These are phyloP conservation scores for Euryodendron excelsum DNA, from an alignment of 148 eudicot genomes.

Conservation along the genomic window DNA sequence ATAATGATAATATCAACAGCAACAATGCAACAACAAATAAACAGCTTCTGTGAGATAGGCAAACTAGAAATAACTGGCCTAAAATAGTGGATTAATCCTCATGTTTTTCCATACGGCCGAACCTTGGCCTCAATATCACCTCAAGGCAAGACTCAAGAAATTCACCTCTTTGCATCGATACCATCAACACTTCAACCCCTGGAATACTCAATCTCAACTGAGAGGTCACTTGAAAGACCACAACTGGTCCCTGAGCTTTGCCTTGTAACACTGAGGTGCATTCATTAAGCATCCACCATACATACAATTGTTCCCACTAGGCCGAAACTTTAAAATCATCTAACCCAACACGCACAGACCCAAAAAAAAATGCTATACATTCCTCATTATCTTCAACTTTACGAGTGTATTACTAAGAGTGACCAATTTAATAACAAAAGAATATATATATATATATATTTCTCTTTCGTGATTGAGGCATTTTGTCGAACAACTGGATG, in stretches of 20 bases:
- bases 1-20: background rate
- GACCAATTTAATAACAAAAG: background rate
- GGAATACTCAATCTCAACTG: background rate
- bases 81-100: background rate
- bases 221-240: background rate
- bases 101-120: background rate
- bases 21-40: background rate
- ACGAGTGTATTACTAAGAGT: background rate
- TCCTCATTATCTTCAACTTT: background rate
- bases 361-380: no score
- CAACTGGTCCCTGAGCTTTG: background rate
- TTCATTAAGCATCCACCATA: background rate
- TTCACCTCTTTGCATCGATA: background rate
- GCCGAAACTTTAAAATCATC: no score
- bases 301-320: background rate
- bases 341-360: no score
- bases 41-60: background rate
- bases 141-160: background rate
- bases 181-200: background rate
- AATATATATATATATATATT: no score
- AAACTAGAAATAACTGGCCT: background rate
- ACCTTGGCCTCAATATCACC: background rate
- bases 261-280: background rate
- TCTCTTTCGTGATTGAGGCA: background rate
- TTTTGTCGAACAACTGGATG: constrained; percentile 7